These are phyloP conservation scores for Phytophthora vignae DNA, from an alignment of 352 stramenopile genomes.

Conservation along the genomic window DNA sequence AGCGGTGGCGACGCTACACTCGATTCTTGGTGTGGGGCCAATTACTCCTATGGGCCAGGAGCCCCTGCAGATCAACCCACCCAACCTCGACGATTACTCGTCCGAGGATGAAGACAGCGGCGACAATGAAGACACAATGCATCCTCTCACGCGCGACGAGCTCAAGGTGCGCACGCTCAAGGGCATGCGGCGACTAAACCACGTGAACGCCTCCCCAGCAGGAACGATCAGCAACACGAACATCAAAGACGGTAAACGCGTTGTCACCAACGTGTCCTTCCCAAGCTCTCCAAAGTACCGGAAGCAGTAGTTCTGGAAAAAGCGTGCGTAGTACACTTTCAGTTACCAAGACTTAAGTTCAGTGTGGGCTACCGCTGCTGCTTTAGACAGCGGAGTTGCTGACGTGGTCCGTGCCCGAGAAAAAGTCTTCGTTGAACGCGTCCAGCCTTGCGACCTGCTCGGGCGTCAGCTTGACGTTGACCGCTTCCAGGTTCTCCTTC, in stretches of 20 bases:
- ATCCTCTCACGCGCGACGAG: conserved; percentile 92
- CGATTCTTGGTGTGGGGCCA: conserved; percentile 84
- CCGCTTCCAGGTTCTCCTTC: conserved; percentile 59
- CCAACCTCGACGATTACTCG: conserved; percentile 95
- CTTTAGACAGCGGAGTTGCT: conserved; percentile 45
- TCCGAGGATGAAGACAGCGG: conserved; percentile 91
- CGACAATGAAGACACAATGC: conserved; percentile 87
- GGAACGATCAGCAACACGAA: conserved; percentile 18
- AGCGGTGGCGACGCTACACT: conserved; percentile 52
- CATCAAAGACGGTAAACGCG: conserved; percentile 30
- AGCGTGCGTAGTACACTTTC: no score
- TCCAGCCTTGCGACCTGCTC: conserved; percentile 46
- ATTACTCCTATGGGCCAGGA: conserved; percentile 92
- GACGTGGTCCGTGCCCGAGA: conserved; percentile 46
- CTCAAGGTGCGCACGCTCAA: conserved; percentile 94
- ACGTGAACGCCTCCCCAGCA: conserved; percentile 38
- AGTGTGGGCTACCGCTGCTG: conserved; percentile 14
- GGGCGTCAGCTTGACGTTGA: conserved; percentile 40
- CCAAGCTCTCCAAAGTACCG: conserved; percentile 28
- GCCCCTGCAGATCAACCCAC: conserved; percentile 93
- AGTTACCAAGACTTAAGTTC: neutral
- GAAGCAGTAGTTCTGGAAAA: conserved; percentile 21
- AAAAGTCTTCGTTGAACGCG: conserved; percentile 48
- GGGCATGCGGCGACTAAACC: conserved; percentile 70
- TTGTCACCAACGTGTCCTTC: conserved; percentile 17